phyloP scores from a whole-genome alignment of 176 grass and related monocot genomes.

The Poa annua region DNA sequence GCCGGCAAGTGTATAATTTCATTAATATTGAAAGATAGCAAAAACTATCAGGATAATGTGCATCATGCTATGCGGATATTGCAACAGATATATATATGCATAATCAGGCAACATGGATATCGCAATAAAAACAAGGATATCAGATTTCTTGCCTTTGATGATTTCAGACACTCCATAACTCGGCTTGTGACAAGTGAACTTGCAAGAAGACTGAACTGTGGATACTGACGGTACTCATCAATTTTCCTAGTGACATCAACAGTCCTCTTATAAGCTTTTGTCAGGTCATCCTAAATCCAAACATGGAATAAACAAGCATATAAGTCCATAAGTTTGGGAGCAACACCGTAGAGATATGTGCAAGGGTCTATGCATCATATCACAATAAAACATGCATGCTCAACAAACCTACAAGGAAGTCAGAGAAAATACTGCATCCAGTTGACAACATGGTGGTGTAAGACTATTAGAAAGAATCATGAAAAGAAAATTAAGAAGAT shows the following conservation, averaged over 20 bases:
- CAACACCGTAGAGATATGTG: slow-evolving; percentile 10
- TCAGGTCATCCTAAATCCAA: slow-evolving; percentile 73
- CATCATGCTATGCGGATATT: slow-evolving; percentile 17
- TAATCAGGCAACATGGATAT: slow-evolving; percentile 16
- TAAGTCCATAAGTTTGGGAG: slow-evolving; percentile 32
- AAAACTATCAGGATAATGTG: slow-evolving; percentile 2
- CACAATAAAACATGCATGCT: slow-evolving; percentile 3
- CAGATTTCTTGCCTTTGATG: slow-evolving; percentile 71
- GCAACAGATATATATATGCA: background rate
- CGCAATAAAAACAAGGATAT: slow-evolving; percentile 13
- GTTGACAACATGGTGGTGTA: slow-evolving; percentile 29
- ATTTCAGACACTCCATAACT: slow-evolving; percentile 73
- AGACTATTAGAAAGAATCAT: background rate
- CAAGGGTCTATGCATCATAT: slow-evolving; percentile 26
- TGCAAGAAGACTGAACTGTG: slow-evolving; percentile 76
- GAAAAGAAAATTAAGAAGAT: slow-evolving; percentile 26
- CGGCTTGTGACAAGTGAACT: slow-evolving; percentile 63
- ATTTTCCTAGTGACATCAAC: slow-evolving; percentile 74
- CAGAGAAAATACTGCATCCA: slow-evolving; percentile 16
- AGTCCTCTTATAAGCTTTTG: slow-evolving; percentile 82
- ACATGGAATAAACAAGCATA: slow-evolving; percentile 45
- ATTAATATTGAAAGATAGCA: slow-evolving; percentile 12
- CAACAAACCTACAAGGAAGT: slow-evolving; percentile 28
- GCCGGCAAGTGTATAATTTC: background rate
- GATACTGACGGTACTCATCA: slow-evolving; percentile 73